Base-by-base conservation (phyloP, 371 early-diverging fungal species). In the Lichtheimia hyalospora region DNA sequence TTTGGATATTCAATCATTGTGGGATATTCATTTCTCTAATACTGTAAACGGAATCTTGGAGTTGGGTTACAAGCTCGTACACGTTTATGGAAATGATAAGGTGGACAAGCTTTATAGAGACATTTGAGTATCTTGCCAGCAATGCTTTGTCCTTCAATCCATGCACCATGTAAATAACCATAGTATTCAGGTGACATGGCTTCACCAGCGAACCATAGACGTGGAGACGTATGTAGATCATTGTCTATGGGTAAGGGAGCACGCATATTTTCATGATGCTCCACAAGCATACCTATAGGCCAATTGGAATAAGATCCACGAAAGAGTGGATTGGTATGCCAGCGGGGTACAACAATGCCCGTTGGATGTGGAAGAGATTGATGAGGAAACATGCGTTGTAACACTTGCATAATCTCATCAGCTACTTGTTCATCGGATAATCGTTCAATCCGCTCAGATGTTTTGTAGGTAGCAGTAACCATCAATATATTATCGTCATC, bases 141-240 rank as follows among this genome's bases (percentile, higher is more conserved):
- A 10, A 65, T 60, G 0, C 56, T 50, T 20, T 61, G 14, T 3
- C 81, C 81, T 41, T 77, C 75, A 3, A 73, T 24, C 81, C 77
- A 77, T 16, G 77, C 77, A 20, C 77, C 77, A 48, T 80, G 81
- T 2, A 77, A 60, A 48, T 64, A 80, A 0, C 81, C 81, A 60
- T 76, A 79, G 23, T 71, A 75, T 13, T 67, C 67, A 14, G 62
- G 42, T 0, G 77, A 77, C 53, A 61, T 71, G 8, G 81, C 77
- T 58, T 80, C 81, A 14, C 81, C 81, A 48, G 77, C 67, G 53
- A 76, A 80, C 75, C 73, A 77, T 13, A 80, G 52, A 14, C 67
- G 63, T 18, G 71, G 71, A 40, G 23, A 13, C 14, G 40, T 25
- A 12, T 18, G 16, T 20, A 1, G 5, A 12, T 18, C 25, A 13